These are phyloP conservation scores for Candida gigantensis DNA, from an alignment of 1,139 yeast genomes.

Conservation along the genomic window DNA sequence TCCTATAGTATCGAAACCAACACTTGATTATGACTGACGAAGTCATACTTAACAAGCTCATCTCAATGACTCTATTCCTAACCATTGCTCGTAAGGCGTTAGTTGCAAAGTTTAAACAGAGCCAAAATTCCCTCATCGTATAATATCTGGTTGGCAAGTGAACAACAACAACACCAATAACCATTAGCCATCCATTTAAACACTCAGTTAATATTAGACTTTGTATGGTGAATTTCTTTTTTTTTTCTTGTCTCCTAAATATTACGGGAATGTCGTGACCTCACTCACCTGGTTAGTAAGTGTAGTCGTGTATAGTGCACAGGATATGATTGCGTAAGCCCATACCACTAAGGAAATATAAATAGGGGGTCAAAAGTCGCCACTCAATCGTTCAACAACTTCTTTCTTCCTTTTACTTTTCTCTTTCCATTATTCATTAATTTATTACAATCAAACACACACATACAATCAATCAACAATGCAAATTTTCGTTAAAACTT, in stretches of 20 bases:
- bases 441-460: slow-evolving; percentile 3
- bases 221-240: slow-evolving; percentile 1
- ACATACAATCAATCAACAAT: slow-evolving; percentile 86
- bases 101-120: no score
- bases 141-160: not conserved
- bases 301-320: not conserved
- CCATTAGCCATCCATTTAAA: not conserved
- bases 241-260: not conserved
- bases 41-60: no score
- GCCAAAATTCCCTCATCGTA: no score
- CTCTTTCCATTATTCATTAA: slow-evolving; percentile 2
- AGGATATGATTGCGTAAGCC: not conserved
- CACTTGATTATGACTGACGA: no score
- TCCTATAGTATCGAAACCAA: no score
- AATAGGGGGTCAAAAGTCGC: slow-evolving; percentile 10
- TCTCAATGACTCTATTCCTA: no score
- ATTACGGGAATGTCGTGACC: slow-evolving; percentile 1
- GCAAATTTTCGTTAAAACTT: slow-evolving; percentile 98
- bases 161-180: not conserved
- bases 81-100: no score
- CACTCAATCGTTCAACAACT: slow-evolving; percentile 3
- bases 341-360: slow-evolving; percentile 1
- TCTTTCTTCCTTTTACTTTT: slow-evolving; percentile 4
- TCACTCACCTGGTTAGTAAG: not conserved
- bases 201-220: no score